Evolutionary conservation across 148 eudicot species (phyloP), one percentile per base, ranked within the genome.

Genomic region (Chenopodium quinoa): DNA sequence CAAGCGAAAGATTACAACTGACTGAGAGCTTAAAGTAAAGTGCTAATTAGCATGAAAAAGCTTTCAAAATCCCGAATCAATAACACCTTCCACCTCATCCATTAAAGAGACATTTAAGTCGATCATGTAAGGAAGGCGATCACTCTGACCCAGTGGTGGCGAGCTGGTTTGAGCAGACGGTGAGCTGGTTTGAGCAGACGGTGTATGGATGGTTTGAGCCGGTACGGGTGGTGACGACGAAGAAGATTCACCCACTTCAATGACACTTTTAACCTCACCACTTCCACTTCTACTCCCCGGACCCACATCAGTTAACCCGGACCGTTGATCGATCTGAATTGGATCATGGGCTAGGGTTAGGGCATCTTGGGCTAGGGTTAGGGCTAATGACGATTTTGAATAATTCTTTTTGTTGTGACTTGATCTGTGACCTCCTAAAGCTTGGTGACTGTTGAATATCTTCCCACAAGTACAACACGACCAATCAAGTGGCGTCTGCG

Each of bases 401-500:
- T 50, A n/a, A 16, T 63, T 12, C 73, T 85, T 31, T 66, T 78
- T 80, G 66, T 82, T 79, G 72, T 87, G 87, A 50, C 87, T 83
- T 44, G 89, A 87, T 67, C 79, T 75, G 71, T 87, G 89, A 48
- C 89, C 89, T 1, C 89, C 89, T 67, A 87, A 72, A 56, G 89
- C 87, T 78, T 85, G 88, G 37, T 80, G 77, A 1, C 81, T 85
- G 3, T 79, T 40, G 60, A 87, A 87, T 19, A 65, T n/a, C 56
- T 81, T 87, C 22, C 46, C 78, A 73, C 89, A 85, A 12, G 86
- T 83, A 16, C 0, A 76, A 34, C 89, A 87, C 19, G 16, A n/a
- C 79, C 82, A 83, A 52, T 80, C 47, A 66, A 62, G 8, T 37
- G 5, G 44, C 44, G 8, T 37, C 44, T 0, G 7, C 44, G 44